These are phyloP conservation scores for Apiospora sp. DNA, from an alignment of 2,329 filamentous ascomycete genomes.

Conservation along the genomic window DNA sequence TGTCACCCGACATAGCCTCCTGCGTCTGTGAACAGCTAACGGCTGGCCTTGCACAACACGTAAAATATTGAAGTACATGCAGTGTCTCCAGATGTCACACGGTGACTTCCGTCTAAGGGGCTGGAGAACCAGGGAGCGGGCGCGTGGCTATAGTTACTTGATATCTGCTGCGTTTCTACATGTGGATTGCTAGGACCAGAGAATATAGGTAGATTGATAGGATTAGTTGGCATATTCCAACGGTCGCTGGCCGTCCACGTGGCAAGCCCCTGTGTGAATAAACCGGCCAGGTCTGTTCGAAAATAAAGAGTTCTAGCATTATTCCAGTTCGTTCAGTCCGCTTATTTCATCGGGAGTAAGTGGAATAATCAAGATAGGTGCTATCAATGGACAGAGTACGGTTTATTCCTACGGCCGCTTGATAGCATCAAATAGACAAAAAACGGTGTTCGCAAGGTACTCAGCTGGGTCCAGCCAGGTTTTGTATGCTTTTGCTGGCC, in stretches of 20 bases:
- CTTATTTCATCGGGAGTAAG: no score
- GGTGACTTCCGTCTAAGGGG: neutral
- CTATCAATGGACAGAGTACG: no score
- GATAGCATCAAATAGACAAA: neutral
- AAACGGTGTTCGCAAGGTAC: neutral
- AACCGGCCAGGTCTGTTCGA: no score
- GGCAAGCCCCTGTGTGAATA: neutral
- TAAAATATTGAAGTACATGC: neutral
- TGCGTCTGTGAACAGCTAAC: neutral
- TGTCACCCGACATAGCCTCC: neutral
- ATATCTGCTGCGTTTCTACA: neutral
- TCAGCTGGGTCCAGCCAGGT: slow-evolving; percentile 1
- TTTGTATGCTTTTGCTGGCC: neutral
- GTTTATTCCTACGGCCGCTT: no score
- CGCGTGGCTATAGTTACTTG: neutral
- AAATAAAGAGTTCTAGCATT: no score
- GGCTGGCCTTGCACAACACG: neutral
- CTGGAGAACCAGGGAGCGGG: neutral
- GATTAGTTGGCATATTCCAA: neutral
- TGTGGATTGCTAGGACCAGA: neutral
- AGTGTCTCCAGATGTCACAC: neutral
- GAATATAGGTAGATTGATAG: neutral
- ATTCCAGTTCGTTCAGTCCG: no score
- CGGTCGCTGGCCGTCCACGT: neutral
- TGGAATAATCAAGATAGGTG: no score